Evolutionary conservation across 2,329 filamentous ascomycete genomes (phyloP).

Genomic region (Xylariomycetidae sp.): DNA sequence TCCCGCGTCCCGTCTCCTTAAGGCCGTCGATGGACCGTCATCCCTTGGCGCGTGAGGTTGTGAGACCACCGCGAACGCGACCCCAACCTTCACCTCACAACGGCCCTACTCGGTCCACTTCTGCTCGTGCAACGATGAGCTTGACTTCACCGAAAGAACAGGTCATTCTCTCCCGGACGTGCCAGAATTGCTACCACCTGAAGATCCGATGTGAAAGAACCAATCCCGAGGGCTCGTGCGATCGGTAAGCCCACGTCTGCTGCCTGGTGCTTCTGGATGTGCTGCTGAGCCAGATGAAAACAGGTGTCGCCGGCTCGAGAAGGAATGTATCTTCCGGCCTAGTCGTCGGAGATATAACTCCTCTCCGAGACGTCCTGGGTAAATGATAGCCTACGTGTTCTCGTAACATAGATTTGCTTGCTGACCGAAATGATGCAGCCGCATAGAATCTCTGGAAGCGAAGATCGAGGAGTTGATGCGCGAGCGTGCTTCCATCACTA

Average conservation of each 20-base stretch:
- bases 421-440: slow-evolving; percentile 1
- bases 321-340: slow-evolving; percentile 5
- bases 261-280: not conserved
- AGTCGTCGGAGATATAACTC: slow-evolving; percentile 2
- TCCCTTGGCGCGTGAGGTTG: no score
- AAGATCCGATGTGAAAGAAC: slow-evolving; percentile 5
- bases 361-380: slow-evolving; percentile 2
- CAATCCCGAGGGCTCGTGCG: slow-evolving; percentile 2
- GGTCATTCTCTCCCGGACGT: slow-evolving; percentile 3
- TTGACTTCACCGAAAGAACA: no score
- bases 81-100: no score
- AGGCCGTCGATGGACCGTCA: no score
- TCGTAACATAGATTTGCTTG: no score
- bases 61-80: no score
- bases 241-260: slow-evolving; percentile 1
- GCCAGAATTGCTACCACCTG: slow-evolving; percentile 6
- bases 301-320: slow-evolving; percentile 4
- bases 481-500: not conserved
- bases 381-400: not conserved
- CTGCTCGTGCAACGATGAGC: no score
- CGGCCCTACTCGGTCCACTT: no score
- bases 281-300: not conserved
- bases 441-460: slow-evolving; percentile 4
- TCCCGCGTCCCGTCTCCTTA: no score
- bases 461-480: slow-evolving; percentile 6